Evolutionary conservation across 805 yeast genomes (phyloP), one percentile per base, ranked within the genome.

Genomic region (Ogataea nitratoaversa): DNA sequence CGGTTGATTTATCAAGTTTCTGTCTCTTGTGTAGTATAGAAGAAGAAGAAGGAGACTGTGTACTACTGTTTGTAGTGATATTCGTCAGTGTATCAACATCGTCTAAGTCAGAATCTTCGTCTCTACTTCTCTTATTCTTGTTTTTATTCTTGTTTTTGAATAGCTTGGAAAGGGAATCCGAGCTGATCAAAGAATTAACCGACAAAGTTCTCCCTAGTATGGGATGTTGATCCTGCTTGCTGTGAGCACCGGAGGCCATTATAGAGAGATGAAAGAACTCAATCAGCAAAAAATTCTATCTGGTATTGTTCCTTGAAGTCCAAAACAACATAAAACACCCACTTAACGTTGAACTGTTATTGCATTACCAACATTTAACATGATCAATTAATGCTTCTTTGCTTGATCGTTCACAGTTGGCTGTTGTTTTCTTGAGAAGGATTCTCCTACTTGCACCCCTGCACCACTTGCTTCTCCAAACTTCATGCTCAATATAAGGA

Each of bases 111-210:
- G 39, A 22, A 17, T 47, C 52, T 4, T 47, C 37, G 11, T 44
- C 54, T 6, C 45, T 41, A 12, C 42, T 34, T 34, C 53, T 41
- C 5, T 44, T 17, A 17, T n/a, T n/a, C n/a, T n/a, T n/a, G n/a
- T 52, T 34, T 18, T 35, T 41, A 34, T 44, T 44, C 36, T 37
- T 40, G 17, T 39, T 44, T 38, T 46, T 46, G 46, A 54, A 54
- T 32, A 54, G 33, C 18, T 46, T 54, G 6, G 56, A 42, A 23
- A 54, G 36, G 17, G 56, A 50, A 29, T 54, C 54, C 2, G 56
- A 39, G 23, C 42, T 42, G 16, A 50, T 50, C 37, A 54, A 19
- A 17, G 48, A 44, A 31, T 44, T 47, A 29, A 49, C 41, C 13
- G 53, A 43, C 19, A 48, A 29, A 2, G 52, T 41, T 31, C 50